phyloP scores from a whole-genome alignment of 2,329 filamentous ascomycete species.

The Plenodomus tracheiphilus region DNA sequence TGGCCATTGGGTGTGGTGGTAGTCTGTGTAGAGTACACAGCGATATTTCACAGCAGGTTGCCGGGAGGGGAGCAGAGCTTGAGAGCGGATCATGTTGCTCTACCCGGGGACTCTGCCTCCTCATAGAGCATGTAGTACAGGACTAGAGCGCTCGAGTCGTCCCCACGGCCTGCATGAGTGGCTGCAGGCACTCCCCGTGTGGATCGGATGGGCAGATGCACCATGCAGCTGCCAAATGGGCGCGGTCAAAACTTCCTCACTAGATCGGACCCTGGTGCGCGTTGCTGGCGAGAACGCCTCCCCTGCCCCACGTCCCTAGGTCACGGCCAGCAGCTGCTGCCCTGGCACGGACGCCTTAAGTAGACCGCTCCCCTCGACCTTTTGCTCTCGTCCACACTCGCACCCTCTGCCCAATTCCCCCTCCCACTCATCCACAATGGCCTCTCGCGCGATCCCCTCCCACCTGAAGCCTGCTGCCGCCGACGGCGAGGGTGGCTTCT shows the following conservation, averaged over 20 bases:
- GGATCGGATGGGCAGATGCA: no score
- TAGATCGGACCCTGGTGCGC: neutral
- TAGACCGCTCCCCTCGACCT: conserved; percentile 24
- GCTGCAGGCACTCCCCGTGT: neutral
- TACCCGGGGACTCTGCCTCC: no score
- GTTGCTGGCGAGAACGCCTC: neutral
- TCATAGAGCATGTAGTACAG: no score
- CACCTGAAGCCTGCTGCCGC: conserved; percentile 72
- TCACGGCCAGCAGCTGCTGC: neutral
- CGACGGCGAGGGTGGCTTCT: conserved; percentile 49
- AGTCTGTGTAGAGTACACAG: no score
- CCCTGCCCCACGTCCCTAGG: conserved; percentile 22
- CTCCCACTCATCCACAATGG: conserved; percentile 59
- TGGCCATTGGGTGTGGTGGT: no score
- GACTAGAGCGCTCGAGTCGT: no score
- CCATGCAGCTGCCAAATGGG: neutral
- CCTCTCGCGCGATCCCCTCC: conserved; percentile 73
- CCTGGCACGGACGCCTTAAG: conserved; percentile 16
- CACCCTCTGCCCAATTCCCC: conserved; percentile 2
- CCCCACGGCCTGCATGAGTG: no score
- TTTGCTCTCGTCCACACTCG: conserved; percentile 13
- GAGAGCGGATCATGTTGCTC: no score
- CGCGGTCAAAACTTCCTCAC: neutral
- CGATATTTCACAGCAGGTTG: no score
- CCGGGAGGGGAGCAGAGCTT: no score